Conservation (phyloP, 495 filamentous ascomycete species). For the Penicillium alfredii region DNA sequence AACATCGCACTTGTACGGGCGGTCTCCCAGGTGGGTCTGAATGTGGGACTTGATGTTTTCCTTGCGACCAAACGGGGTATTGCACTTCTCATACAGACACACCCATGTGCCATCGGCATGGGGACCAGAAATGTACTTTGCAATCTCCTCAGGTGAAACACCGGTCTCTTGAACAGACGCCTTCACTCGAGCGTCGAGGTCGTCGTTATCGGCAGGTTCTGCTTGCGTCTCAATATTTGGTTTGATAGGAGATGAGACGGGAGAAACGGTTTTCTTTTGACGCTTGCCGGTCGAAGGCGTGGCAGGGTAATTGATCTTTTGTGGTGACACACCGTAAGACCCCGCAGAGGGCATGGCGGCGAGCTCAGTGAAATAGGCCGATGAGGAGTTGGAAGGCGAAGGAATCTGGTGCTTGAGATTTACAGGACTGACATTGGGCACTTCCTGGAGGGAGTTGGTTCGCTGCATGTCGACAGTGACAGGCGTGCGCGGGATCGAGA, state of each 20-base stretch:
- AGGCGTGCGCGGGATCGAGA: slow-evolving; percentile 30
- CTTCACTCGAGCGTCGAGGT: slow-evolving; percentile 43
- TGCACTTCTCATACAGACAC: slow-evolving; percentile 74
- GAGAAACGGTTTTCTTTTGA: slow-evolving; percentile 5
- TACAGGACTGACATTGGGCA: slow-evolving; percentile 29
- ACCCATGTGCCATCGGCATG: slow-evolving; percentile 75
- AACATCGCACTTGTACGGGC: slow-evolving; percentile 82
- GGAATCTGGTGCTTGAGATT: slow-evolving; percentile 39
- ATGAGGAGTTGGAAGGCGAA: slow-evolving; percentile 46
- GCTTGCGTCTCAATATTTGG: slow-evolving; percentile 29
- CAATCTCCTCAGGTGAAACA: slow-evolving; percentile 81
- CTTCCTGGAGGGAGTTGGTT: slow-evolving; percentile 42
- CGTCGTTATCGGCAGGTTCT: slow-evolving; percentile 40
- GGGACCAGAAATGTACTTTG: slow-evolving; percentile 74
- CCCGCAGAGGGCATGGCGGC: slow-evolving; percentile 39
- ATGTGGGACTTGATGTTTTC: slow-evolving; percentile 98
- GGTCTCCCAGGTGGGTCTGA: slow-evolving; percentile 92
- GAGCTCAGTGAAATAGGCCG: slow-evolving; percentile 41
- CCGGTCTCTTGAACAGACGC: slow-evolving; percentile 63
- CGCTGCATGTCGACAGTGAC: slow-evolving; percentile 42
- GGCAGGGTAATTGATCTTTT: slow-evolving; percentile 26
- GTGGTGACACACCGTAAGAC: slow-evolving; percentile 18
- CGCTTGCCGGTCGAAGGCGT: slow-evolving; percentile 20
- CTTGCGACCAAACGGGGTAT: slow-evolving; percentile 81
- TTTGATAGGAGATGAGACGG: slow-evolving; percentile 26